phyloP scores from a whole-genome alignment of 768 basidiomycete genomes.

The Collybia sordida region DNA sequence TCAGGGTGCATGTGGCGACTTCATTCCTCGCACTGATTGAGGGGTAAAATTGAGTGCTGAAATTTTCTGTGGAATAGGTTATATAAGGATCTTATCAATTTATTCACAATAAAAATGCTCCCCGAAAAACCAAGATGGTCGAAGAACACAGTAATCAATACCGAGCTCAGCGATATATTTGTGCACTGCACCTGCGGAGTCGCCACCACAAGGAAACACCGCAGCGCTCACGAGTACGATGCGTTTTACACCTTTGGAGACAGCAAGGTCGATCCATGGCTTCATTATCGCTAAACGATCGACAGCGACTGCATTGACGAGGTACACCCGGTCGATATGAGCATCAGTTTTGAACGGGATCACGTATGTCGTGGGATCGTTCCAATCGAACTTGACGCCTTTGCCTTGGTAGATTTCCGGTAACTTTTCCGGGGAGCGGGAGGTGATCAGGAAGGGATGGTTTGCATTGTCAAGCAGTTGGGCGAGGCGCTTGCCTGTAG shows the following conservation, averaged over 20 bases:
- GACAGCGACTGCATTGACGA: slow-evolving; percentile 22
- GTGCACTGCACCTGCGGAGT: slow-evolving; percentile 28
- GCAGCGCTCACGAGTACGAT: slow-evolving; percentile 30
- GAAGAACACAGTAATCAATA: slow-evolving; percentile 31
- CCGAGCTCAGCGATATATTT: slow-evolving; percentile 31
- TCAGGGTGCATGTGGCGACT: slow-evolving; percentile 24
- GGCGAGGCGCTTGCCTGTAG: slow-evolving; percentile 25
- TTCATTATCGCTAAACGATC: slow-evolving; percentile 21
- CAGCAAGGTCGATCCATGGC: slow-evolving; percentile 31
- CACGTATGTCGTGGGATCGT: slow-evolving; percentile 27
- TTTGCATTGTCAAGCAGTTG: slow-evolving; percentile 22
- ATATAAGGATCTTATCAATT: not conserved
- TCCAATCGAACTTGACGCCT: slow-evolving; percentile 35
- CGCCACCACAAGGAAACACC: slow-evolving; percentile 19
- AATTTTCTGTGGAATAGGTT: slow-evolving; percentile 26
- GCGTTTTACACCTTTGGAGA: slow-evolving; percentile 29
- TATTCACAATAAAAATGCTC: slow-evolving; percentile 2
- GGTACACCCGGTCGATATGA: slow-evolving; percentile 24
- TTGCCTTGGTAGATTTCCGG: slow-evolving; percentile 14
- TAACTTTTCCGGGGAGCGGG: slow-evolving; percentile 22
- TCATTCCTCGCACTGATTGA: slow-evolving; percentile 21
- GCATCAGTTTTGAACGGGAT: slow-evolving; percentile 27
- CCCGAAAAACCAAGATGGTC: slow-evolving; percentile 41
- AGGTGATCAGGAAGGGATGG: slow-evolving; percentile 25
- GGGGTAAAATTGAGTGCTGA: slow-evolving; percentile 14